Conservation (phyloP, 2,329 filamentous ascomycete genomes). For the Phoma sp. region DNA sequence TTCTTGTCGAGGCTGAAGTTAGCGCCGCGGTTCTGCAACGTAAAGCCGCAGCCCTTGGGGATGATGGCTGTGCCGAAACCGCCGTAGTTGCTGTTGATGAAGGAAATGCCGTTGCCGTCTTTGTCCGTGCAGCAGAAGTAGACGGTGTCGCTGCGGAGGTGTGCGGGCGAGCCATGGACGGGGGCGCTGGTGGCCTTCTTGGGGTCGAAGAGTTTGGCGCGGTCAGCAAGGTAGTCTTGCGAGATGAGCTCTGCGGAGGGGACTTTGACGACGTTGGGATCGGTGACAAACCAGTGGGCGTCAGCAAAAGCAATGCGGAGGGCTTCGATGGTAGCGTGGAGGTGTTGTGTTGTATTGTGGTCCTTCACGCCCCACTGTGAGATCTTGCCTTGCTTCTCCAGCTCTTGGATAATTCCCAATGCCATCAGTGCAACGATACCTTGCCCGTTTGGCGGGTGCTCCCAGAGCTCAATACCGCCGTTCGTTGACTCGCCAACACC, state of each 20-base stretch:
- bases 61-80: constrained; percentile 90
- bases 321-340: constrained; percentile 87
- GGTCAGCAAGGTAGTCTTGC: constrained; percentile 73
- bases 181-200: constrained; percentile 59
- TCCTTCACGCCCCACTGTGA: constrained; percentile 71
- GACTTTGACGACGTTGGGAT: constrained; percentile 74
- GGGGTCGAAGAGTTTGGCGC: constrained; percentile 67
- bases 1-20: constrained; percentile 76
- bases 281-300: constrained; percentile 86
- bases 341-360: constrained; percentile 76
- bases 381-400: constrained; percentile 78
- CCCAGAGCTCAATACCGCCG: constrained; percentile 82
- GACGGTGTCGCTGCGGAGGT: constrained; percentile 88
- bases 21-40: constrained; percentile 88
- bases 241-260: constrained; percentile 74
- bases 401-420: constrained; percentile 84
- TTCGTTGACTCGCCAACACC: constrained; percentile 57
- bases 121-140: constrained; percentile 87
- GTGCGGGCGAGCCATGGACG: constrained; percentile 75
- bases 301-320: constrained; percentile 91
- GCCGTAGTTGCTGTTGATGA: constrained; percentile 95
- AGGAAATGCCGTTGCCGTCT: constrained; percentile 87
- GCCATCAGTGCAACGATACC: constrained; percentile 95
- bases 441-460: constrained; percentile 95
- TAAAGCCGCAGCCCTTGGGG: constrained; percentile 85